Base-by-base conservation (phyloP, 352 stramenopile species). In the Globisporangium spiculum region DNA sequence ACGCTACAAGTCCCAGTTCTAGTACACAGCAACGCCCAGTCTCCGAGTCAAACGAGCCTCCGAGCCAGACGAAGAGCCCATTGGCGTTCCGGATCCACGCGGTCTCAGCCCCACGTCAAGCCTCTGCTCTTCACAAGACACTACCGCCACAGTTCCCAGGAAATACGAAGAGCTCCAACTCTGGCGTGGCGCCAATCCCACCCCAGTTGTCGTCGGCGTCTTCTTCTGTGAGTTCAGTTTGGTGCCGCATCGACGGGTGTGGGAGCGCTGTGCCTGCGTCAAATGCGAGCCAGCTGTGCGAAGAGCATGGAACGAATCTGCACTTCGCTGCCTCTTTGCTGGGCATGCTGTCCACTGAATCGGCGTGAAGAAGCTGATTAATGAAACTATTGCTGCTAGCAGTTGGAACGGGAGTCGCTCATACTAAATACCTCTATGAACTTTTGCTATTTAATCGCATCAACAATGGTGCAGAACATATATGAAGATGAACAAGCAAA, bases 251-350 rank as follows among this genome's bases (percentile, higher is more conserved):
- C 3, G 52, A 54, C 3, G 58, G 63, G 41, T 71, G 63, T 24
- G 20, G 7, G 18, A 67, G 66, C 50, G 44, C 30, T 1, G 63
- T 46, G 12, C n/a, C 30, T 10, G 3, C 46, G 8, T 8, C 20
- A 4, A 9, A 36, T 1, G 34, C 16, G 38, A 67, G 69, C 20
- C 61, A 63, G 7, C 41, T 68, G 54, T 71, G 69, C 22, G 50
- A 63, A 14, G 57, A 72, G 10, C 69, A 74, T 38, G 50, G 55
- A 32, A 65, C 59, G 44, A 68, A 65, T 44, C 16, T 72, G 18
- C 24, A 44, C 27, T 54, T 66, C 38, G 69, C 69, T 1, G 59
- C 65, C 6, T 74, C 69, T 32, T 34, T 74, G 18, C 52, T 74
- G 18, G 65, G 41, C 22, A 72, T 74, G 65, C 53, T 71, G 30